Base-by-base conservation (phyloP, 768 basidiomycete genomes). In the Collybia nuda region DNA sequence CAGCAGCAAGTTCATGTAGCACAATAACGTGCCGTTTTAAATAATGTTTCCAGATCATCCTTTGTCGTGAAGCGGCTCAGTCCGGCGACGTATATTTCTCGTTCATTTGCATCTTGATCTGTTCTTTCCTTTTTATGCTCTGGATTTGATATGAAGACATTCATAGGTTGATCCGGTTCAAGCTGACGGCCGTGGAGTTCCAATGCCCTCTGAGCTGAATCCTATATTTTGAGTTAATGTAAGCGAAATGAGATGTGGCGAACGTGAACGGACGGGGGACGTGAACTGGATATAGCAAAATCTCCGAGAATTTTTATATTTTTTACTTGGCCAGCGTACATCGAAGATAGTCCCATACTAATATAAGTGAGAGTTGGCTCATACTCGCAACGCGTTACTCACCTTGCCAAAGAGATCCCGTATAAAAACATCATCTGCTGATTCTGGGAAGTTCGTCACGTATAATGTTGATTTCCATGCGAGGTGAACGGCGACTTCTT, bases 301-400 rank as follows among this genome's bases (percentile, higher is more conserved):
- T 38, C 97, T 80, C 29, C 97, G 75, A 2, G 89, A 88, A 50
- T 73, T 84, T 68, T 94, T 96, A 77, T 93, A 94, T 63, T 97
- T 97, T 63, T 95, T 95, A 69, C 93, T 95, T 5, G 97, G 97
- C 96, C 96, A 98, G 26, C 97, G 88, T 15, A 93, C 89, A 56
- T 98, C 95, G 53, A 98, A 90, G 47, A 99, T 80, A 4, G 78
- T 80, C 8, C 97, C 97, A 67, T 89, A 94, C 93, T 97, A 49
- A 1, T 21, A 32, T 40, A 29, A 48, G 53, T 32, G 28, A 54
- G 24, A 18, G 26, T 50, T 42, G n/a, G 50, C 36, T 49, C 14
- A 11, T 23, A 40, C 6, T 22, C 37, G 24, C 5, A 0, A 45
- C 23, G 11, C 39, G n/a, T 23, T 29, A 58, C 78, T 41, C 52